Evolutionary conservation across 805 yeast genomes (phyloP), one percentile per base, ranked within the genome.

Genomic region (Ogataea trehaloabstinens): DNA sequence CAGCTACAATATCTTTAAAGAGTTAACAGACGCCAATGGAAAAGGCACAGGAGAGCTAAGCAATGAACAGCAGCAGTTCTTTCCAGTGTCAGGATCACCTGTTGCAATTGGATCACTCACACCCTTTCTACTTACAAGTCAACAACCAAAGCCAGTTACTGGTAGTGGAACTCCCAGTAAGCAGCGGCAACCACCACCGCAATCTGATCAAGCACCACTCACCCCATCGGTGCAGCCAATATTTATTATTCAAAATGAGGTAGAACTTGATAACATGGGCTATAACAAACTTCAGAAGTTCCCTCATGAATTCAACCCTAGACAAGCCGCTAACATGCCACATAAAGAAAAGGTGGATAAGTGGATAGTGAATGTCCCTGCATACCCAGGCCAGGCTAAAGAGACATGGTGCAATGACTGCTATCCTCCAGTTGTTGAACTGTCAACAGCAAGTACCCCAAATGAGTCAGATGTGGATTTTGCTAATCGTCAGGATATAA

Each of bases 361-460:
- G 5, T 85, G 93, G 93, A 71, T 85, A 24, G 62, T 64, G 3
- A 66, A 68, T 20, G 71, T 85, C 3, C 90, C 90, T 1, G 53
- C 69, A 6, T 67, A 61, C 35, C 53, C 62, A 0, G 45, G 58
- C 15, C 50, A 44, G n/a, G 33, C 29, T 17, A 52, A 35, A 4
- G 42, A 48, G 5, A 46, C 35, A 5, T 69, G 68, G 71, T 49
- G 51, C 19, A 63, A 55, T 35, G 71, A 69, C n/a, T 77, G 82
- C 45, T 78, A 69, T 44, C 75, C 81, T 0, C 79, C 74, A 0
- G 56, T 56, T 4, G 55, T 65, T 4, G 68, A 69, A 3, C 58
- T 68, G 2, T 48, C 51, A 4, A 52, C 55, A 11, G 51, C 45
- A 4, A 32, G 44, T 8, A 44, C 50, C 4, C 51, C 47, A 4